Conservation (phyloP, 768 basidiomycete genomes). For the Hydnomerulius pinastri region DNA sequence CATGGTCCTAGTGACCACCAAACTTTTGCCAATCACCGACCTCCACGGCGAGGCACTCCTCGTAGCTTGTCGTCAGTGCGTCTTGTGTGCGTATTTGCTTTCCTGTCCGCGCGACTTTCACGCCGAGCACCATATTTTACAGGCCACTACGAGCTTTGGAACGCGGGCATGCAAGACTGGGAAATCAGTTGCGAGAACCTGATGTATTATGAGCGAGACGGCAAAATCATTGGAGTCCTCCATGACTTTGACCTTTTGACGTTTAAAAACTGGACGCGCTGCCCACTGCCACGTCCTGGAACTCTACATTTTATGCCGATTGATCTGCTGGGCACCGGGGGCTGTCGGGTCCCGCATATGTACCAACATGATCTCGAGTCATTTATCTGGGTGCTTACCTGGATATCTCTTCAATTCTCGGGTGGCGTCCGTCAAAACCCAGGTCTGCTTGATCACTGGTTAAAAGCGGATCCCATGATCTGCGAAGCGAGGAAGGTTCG, state of each 20-base stretch:
- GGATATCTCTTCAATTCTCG: too few relatives aligned
- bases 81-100: neutral
- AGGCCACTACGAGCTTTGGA: slow-evolving; percentile 13
- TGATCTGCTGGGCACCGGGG: neutral
- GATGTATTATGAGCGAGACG: slow-evolving; percentile 7
- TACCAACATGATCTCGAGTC: slow-evolving; percentile 3
- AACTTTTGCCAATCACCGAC: too few relatives aligned
- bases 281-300: slow-evolving; percentile 14
- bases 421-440: too few relatives aligned
- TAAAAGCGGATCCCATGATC: too few relatives aligned
- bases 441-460: too few relatives aligned
- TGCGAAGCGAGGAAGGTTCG: too few relatives aligned
- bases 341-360: neutral
- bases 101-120: too few relatives aligned
- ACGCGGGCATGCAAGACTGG: slow-evolving; percentile 7
- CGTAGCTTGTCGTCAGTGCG: neutral
- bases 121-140: too few relatives aligned
- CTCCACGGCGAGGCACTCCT: too few relatives aligned
- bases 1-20: too few relatives aligned
- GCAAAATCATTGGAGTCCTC: slow-evolving; percentile 8
- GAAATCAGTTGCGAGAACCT: slow-evolving; percentile 15
- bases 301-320: slow-evolving; percentile 18
- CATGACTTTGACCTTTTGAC: slow-evolving; percentile 19
- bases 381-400: slow-evolving; percentile 3
- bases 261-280: too few relatives aligned